Evolutionary conservation across 2,329 filamentous ascomycete species (phyloP), one percentile per base, ranked within the genome.

Genomic region (Sporothrix protearum): DNA sequence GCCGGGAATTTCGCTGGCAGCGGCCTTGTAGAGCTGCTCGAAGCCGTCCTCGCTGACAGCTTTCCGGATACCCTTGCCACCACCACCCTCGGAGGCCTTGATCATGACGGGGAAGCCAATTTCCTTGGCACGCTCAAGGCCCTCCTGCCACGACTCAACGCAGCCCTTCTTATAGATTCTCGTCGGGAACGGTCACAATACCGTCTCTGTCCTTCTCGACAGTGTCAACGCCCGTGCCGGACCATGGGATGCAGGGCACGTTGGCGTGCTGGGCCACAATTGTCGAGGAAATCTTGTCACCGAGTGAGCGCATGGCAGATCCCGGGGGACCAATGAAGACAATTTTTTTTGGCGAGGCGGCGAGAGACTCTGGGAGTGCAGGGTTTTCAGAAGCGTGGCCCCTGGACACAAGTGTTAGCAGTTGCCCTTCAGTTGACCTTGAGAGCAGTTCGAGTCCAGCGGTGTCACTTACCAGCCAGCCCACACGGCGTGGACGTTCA

Each of bases 31-130:
- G 61, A 98, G 86, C 76, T 87, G 85, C 79, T 91, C 87, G 78
- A 99, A 99, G 74, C 92, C 90, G 55, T 95, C 91, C 80, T 97
- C 94, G 73, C 86, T 86, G 74, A 93, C 86, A 76, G 96, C 96
- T 84, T 98, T 97, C 80, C 96, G 93, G 80, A 99, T 99, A 87
- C 96, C 96, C 86, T 99, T 99, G 80, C 96, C 96, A 84, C 96
- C 96, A 84, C 96, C 96, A 84, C 96, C 96, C 85, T 99, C 96
- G 2, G 96, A 98, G n/a, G 96, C 96, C 86, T 99, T 99, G 81
- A 99, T 93, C 96, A 99, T 99, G 85, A 99, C 92, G 19, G 96
- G 96, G 85, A 99, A 99, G 76, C 96, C 96, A 80, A 99, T 99
- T 79, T 93, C 87, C 80, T 88, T 89, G 73, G 96, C 96, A 79